Percentiles rank a stretch among this genome's conserved stretches.
phyloP scores from a whole-genome alignment of 164 flowering plant genomes.

The Euptelea pleiosperma region DNA sequence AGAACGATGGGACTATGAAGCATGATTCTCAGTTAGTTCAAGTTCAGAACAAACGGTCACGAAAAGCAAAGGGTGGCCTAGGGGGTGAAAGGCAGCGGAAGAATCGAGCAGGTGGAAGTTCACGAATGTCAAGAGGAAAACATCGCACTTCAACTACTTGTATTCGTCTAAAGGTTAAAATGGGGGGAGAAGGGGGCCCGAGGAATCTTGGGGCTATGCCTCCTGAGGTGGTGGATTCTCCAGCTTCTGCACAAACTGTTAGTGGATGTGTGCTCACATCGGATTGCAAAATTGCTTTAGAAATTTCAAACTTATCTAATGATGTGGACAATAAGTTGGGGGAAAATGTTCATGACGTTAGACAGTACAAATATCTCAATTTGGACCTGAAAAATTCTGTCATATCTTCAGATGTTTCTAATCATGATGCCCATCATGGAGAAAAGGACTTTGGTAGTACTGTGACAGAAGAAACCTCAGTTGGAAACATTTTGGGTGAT shows the following conservation, averaged over 20 bases:
- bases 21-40: constrained; percentile 18
- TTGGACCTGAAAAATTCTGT: constrained; percentile 14
- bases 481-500: constrained; percentile 25
- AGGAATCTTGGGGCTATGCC: constrained; percentile 16
- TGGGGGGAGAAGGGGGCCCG: constrained; percentile 31
- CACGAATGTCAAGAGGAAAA: constrained; percentile 24
- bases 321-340: constrained; percentile 12
- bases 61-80: constrained; percentile 19
- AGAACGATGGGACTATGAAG: constrained; percentile 17
- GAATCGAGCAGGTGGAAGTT: constrained; percentile 22
- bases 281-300: constrained; percentile 10
- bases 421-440: constrained; percentile 19
- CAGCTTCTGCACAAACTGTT: constrained; percentile 12
- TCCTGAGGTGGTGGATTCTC: constrained; percentile 27
- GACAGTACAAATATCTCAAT: constrained; percentile 10
- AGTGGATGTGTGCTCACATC: constrained; percentile 13
- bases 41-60: constrained; percentile 18
- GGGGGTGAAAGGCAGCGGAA: constrained; percentile 25
- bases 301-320: constrained; percentile 14
- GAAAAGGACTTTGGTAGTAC: constrained; percentile 28
- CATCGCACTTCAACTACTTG: constrained; percentile 21
- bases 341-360: constrained; percentile 15
- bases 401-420: constrained; percentile 16
- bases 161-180: constrained; percentile 48
- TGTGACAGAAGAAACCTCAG: constrained; percentile 21